These are phyloP conservation scores for Neurospora cerealis DNA, from an alignment of 495 filamentous ascomycete species.

Conservation along the genomic window DNA sequence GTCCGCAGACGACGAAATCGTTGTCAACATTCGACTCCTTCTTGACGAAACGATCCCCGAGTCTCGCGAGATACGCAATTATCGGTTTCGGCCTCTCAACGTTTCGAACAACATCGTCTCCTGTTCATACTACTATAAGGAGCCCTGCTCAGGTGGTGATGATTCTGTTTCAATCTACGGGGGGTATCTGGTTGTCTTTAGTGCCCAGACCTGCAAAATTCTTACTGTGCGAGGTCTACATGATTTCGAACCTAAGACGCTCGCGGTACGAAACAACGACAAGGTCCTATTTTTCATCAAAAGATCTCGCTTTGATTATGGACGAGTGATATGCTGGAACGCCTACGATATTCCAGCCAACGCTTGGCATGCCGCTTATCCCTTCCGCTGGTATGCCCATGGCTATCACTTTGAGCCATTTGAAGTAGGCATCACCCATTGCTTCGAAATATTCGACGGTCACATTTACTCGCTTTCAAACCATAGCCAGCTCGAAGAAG, in stretches of 20 bases:
- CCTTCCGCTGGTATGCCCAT: conserved; percentile 29
- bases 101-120: conserved; percentile 53
- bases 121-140: conserved; percentile 35
- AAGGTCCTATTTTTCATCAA: conserved; percentile 41
- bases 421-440: conserved; percentile 58
- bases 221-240: conserved; percentile 33
- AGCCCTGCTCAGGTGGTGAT: background rate
- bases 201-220: conserved; percentile 33
- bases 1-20: conserved; percentile 41
- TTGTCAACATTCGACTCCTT: conserved; percentile 45
- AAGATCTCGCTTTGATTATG: background rate
- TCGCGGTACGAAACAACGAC: conserved; percentile 61
- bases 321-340: background rate
- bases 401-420: conserved; percentile 39
- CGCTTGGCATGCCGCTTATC: conserved; percentile 22
- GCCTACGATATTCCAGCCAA: conserved; percentile 38
- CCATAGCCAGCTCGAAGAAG: conserved; percentile 49
- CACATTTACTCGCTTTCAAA: conserved; percentile 67
- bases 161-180: conserved; percentile 8
- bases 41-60: conserved; percentile 24
- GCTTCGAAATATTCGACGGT: conserved; percentile 61
- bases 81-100: conserved; percentile 48
- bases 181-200: conserved; percentile 51
- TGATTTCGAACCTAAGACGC: conserved; percentile 31
- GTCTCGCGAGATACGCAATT: conserved; percentile 25